Conservation (phyloP, 768 basidiomycete genomes). For the Paxillus ammoniavirescens region DNA sequence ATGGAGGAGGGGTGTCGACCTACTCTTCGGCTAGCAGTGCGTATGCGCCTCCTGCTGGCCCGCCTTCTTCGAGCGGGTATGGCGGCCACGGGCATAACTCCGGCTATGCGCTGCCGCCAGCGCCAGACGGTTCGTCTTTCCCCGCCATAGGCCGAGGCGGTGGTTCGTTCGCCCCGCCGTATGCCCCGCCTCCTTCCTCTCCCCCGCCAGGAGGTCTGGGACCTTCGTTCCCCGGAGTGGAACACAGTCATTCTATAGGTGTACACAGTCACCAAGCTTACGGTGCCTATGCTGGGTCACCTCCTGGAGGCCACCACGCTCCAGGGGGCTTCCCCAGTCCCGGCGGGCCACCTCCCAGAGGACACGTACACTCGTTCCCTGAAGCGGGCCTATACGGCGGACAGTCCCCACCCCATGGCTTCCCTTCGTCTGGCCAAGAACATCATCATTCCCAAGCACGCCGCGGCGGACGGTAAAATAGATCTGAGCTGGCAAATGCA, state of each 20-base stretch:
- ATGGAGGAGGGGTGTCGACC: not conserved
- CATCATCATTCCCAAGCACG: not conserved
- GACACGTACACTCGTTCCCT: conserved; percentile 39
- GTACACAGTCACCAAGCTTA: conserved; percentile 10
- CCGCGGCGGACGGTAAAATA: conserved; percentile 1
- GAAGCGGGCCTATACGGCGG: conserved; percentile 32
- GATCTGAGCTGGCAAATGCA: not conserved
- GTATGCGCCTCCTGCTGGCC: conserved; percentile 9
- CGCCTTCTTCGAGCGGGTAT: conserved; percentile 11
- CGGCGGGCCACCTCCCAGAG: conserved; percentile 24
- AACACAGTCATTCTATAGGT: not conserved
- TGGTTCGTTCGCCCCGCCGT: conserved; percentile 26
- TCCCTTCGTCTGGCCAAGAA: conserved; percentile 1
- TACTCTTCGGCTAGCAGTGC: not conserved
- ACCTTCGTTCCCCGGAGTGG: conserved; percentile 6
- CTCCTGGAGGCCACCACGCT: conserved; percentile 19
- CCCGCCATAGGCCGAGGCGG: conserved; percentile 19
- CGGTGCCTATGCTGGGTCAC: conserved; percentile 10
- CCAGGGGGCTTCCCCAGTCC: conserved; percentile 10
- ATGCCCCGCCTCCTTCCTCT: conserved; percentile 14
- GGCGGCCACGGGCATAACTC: conserved; percentile 1
- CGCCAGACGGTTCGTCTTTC: not conserved
- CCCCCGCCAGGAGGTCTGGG: conserved; percentile 5
- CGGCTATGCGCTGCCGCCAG: conserved; percentile 9
- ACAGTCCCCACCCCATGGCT: conserved; percentile 1